Evolutionary conservation across 2,329 filamentous ascomycete genomes (phyloP).

Genomic region (Stagonosporopsis chrysanthemi): DNA sequence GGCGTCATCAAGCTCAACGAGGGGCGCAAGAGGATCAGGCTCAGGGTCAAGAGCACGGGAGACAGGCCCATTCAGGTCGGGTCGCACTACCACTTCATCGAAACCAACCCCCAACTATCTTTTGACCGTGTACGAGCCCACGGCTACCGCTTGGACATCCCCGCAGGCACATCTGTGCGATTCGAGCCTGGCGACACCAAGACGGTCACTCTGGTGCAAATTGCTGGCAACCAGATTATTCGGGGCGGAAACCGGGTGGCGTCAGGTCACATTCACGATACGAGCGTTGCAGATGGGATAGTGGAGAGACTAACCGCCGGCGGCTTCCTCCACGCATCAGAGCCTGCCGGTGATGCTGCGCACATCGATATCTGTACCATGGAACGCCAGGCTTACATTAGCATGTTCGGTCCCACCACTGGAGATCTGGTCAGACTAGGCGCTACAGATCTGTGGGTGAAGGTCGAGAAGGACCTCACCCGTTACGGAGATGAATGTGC

Average conservation of each 20-base stretch:
- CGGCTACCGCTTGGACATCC: conserved; percentile 86
- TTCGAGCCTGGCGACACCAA: conserved; percentile 95
- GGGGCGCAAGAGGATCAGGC: conserved; percentile 73
- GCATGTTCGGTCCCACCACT: conserved; percentile 92
- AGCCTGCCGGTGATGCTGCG: conserved; percentile 65
- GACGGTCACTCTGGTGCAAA: conserved; percentile 89
- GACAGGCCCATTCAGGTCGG: conserved; percentile 91
- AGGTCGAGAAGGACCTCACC: conserved; percentile 86
- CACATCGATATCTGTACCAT: conserved; percentile 72
- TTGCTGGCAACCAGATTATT: conserved; percentile 81
- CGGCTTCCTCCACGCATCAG: conserved; percentile 79
- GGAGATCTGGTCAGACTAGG: conserved; percentile 86
- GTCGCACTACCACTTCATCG: conserved; percentile 95
- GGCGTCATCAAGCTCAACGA: conserved; percentile 74
- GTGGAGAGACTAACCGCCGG: conserved; percentile 70
- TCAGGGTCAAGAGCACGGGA: conserved; percentile 84
- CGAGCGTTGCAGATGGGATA: conserved; percentile 69
- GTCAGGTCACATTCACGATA: conserved; percentile 71
- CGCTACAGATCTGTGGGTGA: conserved; percentile 86
- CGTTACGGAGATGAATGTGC: conserved; percentile 91
- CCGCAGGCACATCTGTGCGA: conserved; percentile 88
- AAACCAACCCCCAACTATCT: conserved; percentile 87
- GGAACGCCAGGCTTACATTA: conserved; percentile 78
- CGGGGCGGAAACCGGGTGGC: conserved; percentile 84
- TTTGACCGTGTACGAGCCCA: conserved; percentile 87